These are phyloP conservation scores for Chrysanthemum seticuspe DNA, from an alignment of 129 eudicot species.

Conservation along the genomic window DNA sequence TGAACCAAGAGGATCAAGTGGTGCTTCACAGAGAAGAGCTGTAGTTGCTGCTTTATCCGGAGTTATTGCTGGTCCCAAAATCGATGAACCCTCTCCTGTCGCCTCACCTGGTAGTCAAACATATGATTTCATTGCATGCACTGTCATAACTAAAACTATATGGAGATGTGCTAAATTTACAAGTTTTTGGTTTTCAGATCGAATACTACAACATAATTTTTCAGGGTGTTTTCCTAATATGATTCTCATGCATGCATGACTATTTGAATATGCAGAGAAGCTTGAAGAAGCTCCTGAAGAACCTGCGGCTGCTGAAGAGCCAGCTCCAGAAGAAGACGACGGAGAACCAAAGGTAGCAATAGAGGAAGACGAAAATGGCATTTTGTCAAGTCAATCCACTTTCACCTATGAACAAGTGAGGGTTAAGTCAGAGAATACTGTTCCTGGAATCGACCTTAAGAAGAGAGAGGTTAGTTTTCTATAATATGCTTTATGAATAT, in stretches of 20 bases:
- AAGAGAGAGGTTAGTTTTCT: too few relatives aligned
- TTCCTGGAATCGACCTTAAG: too few relatives aligned
- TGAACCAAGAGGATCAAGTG: slow-evolving; percentile 42
- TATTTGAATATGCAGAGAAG: slow-evolving; percentile 24
- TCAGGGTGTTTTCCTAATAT: neutral
- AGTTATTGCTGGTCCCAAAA: slow-evolving; percentile 68
- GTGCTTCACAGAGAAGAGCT: slow-evolving; percentile 93
- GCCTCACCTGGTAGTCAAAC: slow-evolving; percentile 51
- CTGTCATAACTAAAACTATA: too few relatives aligned
- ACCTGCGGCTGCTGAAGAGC: slow-evolving; percentile 5
- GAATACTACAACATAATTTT: neutral
- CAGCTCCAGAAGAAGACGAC: slow-evolving; percentile 53
- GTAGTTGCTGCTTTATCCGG: slow-evolving; percentile 93
- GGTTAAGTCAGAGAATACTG: slow-evolving; percentile 77
- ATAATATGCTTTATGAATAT: too few relatives aligned
- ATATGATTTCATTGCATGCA: too few relatives aligned
- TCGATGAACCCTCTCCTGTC: slow-evolving; percentile 59
- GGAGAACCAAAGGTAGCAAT: slow-evolving; percentile 46
- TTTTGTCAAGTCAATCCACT: slow-evolving; percentile 57
- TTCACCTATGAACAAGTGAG: slow-evolving; percentile 73
- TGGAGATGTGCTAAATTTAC: too few relatives aligned
- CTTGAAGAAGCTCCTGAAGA: slow-evolving; percentile 36
- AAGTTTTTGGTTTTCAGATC: too few relatives aligned
- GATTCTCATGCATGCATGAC: slow-evolving; percentile 9
- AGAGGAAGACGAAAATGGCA: slow-evolving; percentile 62